Percentiles rank a stretch among this genome's conserved stretches.
Conservation (phyloP, 2,329 filamentous ascomycete species). For the Botrytis porri region DNA sequence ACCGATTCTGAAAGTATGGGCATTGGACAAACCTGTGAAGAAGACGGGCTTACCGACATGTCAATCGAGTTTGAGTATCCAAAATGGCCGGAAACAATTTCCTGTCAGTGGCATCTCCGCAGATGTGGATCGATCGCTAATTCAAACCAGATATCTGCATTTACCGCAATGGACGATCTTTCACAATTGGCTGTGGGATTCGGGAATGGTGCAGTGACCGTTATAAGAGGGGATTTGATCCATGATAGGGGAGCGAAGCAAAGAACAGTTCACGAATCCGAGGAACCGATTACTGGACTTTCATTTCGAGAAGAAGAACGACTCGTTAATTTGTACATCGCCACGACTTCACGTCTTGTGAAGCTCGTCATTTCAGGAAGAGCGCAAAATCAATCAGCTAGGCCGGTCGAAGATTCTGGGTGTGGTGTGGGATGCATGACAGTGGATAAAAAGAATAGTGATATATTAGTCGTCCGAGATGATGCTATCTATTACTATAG, state of each 20-base stretch:
- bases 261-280: slow-evolving; percentile 91
- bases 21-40: slow-evolving; percentile 87
- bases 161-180: slow-evolving; percentile 81
- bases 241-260: slow-evolving; percentile 94
- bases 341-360: slow-evolving; percentile 83
- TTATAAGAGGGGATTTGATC: slow-evolving; percentile 90
- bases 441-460: slow-evolving; percentile 72
- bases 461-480: slow-evolving; percentile 87
- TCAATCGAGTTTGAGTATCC: slow-evolving; percentile 78
- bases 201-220: slow-evolving; percentile 88
- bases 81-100: slow-evolving; percentile 88
- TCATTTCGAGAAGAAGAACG: slow-evolving; percentile 63
- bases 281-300: slow-evolving; percentile 92
- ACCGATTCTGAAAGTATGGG: slow-evolving; percentile 95
- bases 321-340: slow-evolving; percentile 80
- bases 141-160: slow-evolving; percentile 68
- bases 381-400: slow-evolving; percentile 84
- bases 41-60: slow-evolving; percentile 89
- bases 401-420: slow-evolving; percentile 83
- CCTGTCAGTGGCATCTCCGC: slow-evolving; percentile 55
- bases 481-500: slow-evolving; percentile 96
- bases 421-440: slow-evolving; percentile 96
- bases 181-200: slow-evolving; percentile 94
- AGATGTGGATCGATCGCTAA: not conserved
- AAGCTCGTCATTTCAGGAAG: slow-evolving; percentile 83